Base-by-base conservation (phyloP, 352 stramenopile species). In the Pythium insidiosum region DNA sequence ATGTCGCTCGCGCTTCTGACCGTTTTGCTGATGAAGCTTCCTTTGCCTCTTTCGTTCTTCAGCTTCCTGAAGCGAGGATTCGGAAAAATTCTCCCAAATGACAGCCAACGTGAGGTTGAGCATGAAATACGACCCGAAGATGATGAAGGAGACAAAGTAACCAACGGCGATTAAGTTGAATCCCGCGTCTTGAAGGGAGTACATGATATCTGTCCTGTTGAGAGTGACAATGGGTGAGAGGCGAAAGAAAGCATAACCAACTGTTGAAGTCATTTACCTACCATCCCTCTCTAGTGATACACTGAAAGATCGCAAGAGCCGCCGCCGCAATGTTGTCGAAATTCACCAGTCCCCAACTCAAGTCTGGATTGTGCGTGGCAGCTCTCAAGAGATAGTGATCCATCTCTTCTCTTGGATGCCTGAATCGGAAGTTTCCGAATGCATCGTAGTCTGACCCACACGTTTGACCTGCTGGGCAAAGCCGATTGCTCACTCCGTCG, bases 261-360 rank as follows among this genome's bases (percentile, higher is more conserved):
- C 23, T 1, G 2, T 18, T 18, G 4, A 39, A 30, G 28, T 37
- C 10, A 33, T 18, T 15, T 26, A 46, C 69, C 19, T 69, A 87
- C 92, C 91, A 97, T 5, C 92, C 92, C 61, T 96, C 85, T 15
- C 88, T 63, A 12, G 89, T 97, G 22, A 97, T 85, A 20, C 75
- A 78, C 52, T 96, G 84, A 49, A 97, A 95, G 20, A 96, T 84
- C 1, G 80, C 79, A 1, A 97, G 43, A 18, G 80, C 85, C 19
- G 88, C 74, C 6, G 54, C 69, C 3, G 61, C 56, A 35, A 97
- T 91, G 45, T 91, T 76, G 53, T 98, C 90, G 51, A 97, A 98
- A 26, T 66, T 77, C 0, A 72, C 75, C 43, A 89, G 83, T 0
- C 90, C 89, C 61, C 67, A 96, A 30, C 88, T 92, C 24, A 95